These are phyloP conservation scores for Pseudocercospora ulei DNA, from an alignment of 2,329 filamentous ascomycete genomes.

Conservation along the genomic window DNA sequence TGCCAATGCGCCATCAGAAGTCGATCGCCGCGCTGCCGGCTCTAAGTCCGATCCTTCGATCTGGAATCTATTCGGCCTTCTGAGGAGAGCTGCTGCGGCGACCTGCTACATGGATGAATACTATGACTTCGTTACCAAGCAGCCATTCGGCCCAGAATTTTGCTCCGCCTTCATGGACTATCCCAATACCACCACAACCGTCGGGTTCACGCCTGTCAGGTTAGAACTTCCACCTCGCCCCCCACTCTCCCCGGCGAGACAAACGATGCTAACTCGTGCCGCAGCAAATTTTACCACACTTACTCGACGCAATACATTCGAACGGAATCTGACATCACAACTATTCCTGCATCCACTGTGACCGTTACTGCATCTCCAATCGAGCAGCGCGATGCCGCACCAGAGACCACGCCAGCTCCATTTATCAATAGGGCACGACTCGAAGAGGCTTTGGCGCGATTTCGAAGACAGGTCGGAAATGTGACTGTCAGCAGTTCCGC, in stretches of 20 bases:
- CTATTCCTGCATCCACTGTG: constrained; percentile 24
- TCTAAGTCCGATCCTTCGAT: constrained; percentile 15
- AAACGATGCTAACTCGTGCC: constrained; percentile 7
- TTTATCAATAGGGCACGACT: constrained; percentile 10
- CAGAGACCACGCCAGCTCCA: constrained; percentile 17
- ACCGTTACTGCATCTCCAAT: constrained; percentile 25
- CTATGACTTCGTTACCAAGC: constrained; percentile 25
- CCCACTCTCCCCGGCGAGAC: no score
- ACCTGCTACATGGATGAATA: constrained; percentile 21
- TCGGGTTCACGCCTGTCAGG: constrained; percentile 29
- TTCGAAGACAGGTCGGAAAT: constrained; percentile 19
- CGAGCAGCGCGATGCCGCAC: constrained; percentile 20
- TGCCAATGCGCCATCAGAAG: constrained; percentile 15
- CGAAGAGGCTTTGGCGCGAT: constrained; percentile 18
- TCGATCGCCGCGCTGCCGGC: constrained; percentile 20
- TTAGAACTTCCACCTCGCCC: constrained; percentile 15
- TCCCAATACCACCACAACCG: constrained; percentile 23
- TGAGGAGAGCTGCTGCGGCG: constrained; percentile 19
- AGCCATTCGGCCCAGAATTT: constrained; percentile 23
- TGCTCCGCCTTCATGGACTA: constrained; percentile 27
- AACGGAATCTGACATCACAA: constrained; percentile 19
- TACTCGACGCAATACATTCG: constrained; percentile 21
- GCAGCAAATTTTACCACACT: constrained; percentile 19
- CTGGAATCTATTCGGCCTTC: constrained; percentile 22
- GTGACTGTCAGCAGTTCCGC: constrained; percentile 15